Conservation (phyloP, 805 yeast species). For the Candida cerambycidarum region DNA sequence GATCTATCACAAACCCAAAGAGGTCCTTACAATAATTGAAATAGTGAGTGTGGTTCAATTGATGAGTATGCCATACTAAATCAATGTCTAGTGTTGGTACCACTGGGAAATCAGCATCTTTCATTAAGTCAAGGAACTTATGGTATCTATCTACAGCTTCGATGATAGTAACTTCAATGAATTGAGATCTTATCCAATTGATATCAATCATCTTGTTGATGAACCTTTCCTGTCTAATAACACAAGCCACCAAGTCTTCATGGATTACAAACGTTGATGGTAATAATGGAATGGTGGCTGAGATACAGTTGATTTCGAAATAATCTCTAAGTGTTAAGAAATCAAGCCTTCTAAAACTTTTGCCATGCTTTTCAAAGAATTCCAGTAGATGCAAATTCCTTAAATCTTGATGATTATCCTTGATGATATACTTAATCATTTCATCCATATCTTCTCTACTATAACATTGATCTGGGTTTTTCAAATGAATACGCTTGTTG, state of each 20-base stretch:
- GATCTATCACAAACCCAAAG: slow-evolving; percentile 11
- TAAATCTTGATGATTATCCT: background rate
- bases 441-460: background rate
- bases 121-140: slow-evolving; percentile 16
- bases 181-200: slow-evolving; percentile 1
- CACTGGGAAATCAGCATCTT: slow-evolving; percentile 1
- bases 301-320: background rate
- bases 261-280: background rate
- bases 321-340: slow-evolving; percentile 21
- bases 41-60: background rate
- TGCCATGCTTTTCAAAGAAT: background rate
- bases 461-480: background rate
- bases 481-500: background rate
- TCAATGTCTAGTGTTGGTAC: slow-evolving; percentile 9
- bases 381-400: background rate
- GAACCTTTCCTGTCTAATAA: slow-evolving; percentile 23
- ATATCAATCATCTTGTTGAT: slow-evolving; percentile 18
- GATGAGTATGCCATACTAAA: slow-evolving; percentile 9
- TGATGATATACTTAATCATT: background rate
- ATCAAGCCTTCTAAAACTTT: background rate
- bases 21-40: slow-evolving; percentile 1
- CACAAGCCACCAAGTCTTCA: slow-evolving; percentile 25
- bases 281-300: background rate
- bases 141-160: slow-evolving; percentile 20
- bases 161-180: slow-evolving; percentile 18